A percentile compares a stretch with the other conserved stretches of the same genome.
Conservation (phyloP, 805 yeast species). For the Maudiozyma serrabonitensis region DNA sequence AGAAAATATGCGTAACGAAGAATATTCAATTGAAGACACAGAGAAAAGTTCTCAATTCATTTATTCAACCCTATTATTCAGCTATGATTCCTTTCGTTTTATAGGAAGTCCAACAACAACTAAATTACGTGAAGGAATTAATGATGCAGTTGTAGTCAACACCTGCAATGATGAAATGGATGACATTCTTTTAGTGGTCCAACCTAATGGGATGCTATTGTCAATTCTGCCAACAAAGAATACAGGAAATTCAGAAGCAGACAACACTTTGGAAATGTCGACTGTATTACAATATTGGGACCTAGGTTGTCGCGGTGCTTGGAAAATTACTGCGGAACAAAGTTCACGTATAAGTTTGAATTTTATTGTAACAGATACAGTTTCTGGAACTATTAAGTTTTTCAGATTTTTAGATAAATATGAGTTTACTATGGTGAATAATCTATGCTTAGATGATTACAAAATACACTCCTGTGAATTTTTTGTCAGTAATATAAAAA, state of each 20-base stretch:
- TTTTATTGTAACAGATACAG: conserved; percentile 11
- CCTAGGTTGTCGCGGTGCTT: conserved; percentile 9
- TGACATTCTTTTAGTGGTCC: conserved; percentile 11
- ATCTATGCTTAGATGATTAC: conserved; percentile 13
- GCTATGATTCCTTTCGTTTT: conserved; percentile 9
- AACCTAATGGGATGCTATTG: conserved; percentile 11
- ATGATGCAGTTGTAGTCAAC: conserved; percentile 9
- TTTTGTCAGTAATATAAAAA: conserved; percentile 3
- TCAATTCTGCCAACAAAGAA: conserved; percentile 8
- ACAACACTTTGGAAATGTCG: not conserved
- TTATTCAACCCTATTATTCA: conserved; percentile 8
- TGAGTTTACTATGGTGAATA: conserved; percentile 16
- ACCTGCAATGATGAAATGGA: not conserved
- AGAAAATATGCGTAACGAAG: no score
- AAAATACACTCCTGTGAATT: conserved; percentile 11
- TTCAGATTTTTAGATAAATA: conserved; percentile 9
- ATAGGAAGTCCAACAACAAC: conserved; percentile 8
- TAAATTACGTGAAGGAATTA: conserved; percentile 9
- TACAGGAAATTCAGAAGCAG: not conserved
- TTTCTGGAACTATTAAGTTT: conserved; percentile 15
- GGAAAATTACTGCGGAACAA: conserved; percentile 12
- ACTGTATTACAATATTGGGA: conserved; percentile 17
- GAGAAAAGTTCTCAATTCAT: not conserved
- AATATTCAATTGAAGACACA: not conserved
- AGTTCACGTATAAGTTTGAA: conserved; percentile 3